These are phyloP conservation scores for Podospora australis DNA, from an alignment of 495 filamentous ascomycete species.

Conservation along the genomic window DNA sequence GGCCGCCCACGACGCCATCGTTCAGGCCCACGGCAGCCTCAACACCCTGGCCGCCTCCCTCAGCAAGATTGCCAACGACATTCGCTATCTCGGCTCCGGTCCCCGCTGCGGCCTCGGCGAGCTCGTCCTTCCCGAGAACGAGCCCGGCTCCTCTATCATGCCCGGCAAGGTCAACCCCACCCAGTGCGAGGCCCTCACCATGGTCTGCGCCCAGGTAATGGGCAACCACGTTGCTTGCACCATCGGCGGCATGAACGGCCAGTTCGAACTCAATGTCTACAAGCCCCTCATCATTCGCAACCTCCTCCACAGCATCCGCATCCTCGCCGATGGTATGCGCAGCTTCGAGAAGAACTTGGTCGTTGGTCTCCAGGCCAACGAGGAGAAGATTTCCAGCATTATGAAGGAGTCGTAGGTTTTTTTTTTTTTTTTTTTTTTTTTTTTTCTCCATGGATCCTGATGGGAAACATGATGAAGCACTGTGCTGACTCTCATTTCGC, in stretches of 20 bases:
- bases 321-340: conserved; percentile 86
- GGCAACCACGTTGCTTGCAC: conserved; percentile 91
- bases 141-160: conserved; percentile 97
- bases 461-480: conserved; percentile 4
- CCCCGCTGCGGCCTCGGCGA: conserved; percentile 94
- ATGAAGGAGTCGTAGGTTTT: conserved; percentile 70
- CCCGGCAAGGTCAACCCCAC: conserved; percentile 99
- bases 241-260: conserved; percentile 91
- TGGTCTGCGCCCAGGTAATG: conserved; percentile 96
- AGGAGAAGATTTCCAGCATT: conserved; percentile 77
- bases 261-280: conserved; percentile 99
- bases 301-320: conserved; percentile 79
- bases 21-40: conserved; percentile 85
- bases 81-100: conserved; percentile 92
- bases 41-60: conserved; percentile 90
- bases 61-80: conserved; percentile 98
- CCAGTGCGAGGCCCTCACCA: conserved; percentile 95
- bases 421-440: not conserved
- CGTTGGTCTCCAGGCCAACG: conserved; percentile 82
- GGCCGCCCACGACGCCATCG: conserved; percentile 93
- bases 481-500: not conserved
- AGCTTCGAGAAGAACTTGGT: conserved; percentile 93
- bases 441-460: conserved; percentile 4
- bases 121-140: conserved; percentile 89
- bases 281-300: conserved; percentile 96